Base-by-base conservation (phyloP, 768 basidiomycete genomes). In the Termitomyces bulborhizus region DNA sequence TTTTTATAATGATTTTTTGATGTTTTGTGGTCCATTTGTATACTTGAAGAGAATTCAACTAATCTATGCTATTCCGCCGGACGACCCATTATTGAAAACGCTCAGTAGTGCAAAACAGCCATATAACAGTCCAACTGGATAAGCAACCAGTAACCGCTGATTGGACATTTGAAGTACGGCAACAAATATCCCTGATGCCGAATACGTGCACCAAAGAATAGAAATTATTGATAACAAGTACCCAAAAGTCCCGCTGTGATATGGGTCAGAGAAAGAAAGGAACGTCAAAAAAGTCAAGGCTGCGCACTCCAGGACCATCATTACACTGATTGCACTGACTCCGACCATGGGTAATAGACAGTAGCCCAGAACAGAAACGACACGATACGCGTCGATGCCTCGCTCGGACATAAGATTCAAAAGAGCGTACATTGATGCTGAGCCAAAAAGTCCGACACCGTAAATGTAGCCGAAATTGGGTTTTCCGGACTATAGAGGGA, bases 401-500 rank as follows among this genome's bases (percentile, higher is more conserved):
- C 85, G 82, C 71, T 92, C 90, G 27, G 93, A 93, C 97, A 99
- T 98, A 60, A 98, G 79, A 69, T 99, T 98, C 60, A 99, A 82
- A 56, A 99, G 86, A 51, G 86, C 83, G 77, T 98, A 98, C 67
- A 98, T 86, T 27, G 93, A 92, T 12, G 83, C 80, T 6, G 89
- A 93, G 51, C 97, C 97, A 62, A 98, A 82, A n/a, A 98, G 81
- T 51, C 90, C 96, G 59, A 99, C 91, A 37, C 96, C 97, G 68
- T 99, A 99, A 56, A 98, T 98, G 70, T 98, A 98, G 47, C 91
- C 93, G 71, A 99, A 99, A 68, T 98, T 97, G 4, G 92, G 90
- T 76, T 97, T 98, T 56, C 97, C 97, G 6, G 96, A 97, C 97
- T 99, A 60, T 31, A 39, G 32, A 51, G 53, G 31, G 55, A 54